Evolutionary conservation across 768 basidiomycete species (phyloP).

Genomic region (Mycena belliarum): DNA sequence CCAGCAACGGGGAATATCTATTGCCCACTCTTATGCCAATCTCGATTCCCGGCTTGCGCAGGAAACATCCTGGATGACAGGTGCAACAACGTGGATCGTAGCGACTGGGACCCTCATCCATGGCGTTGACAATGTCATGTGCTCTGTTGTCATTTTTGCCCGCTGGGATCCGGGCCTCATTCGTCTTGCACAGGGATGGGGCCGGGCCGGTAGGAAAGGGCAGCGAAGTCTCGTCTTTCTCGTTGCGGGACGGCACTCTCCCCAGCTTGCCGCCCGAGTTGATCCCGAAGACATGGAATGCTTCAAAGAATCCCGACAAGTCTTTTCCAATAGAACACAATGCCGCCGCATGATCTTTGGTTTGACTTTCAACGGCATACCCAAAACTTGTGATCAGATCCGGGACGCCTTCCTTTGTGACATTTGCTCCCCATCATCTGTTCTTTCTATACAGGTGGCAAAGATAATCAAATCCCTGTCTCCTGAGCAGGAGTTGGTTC

Average conservation of each 20-base stretch:
- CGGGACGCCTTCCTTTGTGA: background rate
- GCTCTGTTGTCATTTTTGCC: background rate
- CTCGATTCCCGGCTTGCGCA: background rate
- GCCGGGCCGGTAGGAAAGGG: background rate
- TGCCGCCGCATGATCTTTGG: background rate
- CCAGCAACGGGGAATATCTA: background rate
- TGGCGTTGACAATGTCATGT: background rate
- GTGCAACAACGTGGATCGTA: background rate
- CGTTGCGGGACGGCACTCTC: background rate
- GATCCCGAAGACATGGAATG: background rate
- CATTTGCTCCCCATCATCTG: background rate
- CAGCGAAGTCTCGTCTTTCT: background rate
- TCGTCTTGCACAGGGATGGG: background rate
- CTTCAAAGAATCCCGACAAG: background rate
- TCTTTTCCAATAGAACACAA: background rate
- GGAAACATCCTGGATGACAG: background rate
- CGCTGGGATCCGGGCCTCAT: background rate
- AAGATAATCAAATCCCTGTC: too few relatives aligned
- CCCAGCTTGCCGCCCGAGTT: background rate
- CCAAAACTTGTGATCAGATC: background rate
- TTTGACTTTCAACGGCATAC: background rate
- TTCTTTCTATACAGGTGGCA: too few relatives aligned
- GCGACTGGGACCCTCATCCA: background rate
- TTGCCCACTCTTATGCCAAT: background rate
- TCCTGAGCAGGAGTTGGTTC: too few relatives aligned